Conservation (phyloP, 345 rosid species). For the Citrus unshiu region DNA sequence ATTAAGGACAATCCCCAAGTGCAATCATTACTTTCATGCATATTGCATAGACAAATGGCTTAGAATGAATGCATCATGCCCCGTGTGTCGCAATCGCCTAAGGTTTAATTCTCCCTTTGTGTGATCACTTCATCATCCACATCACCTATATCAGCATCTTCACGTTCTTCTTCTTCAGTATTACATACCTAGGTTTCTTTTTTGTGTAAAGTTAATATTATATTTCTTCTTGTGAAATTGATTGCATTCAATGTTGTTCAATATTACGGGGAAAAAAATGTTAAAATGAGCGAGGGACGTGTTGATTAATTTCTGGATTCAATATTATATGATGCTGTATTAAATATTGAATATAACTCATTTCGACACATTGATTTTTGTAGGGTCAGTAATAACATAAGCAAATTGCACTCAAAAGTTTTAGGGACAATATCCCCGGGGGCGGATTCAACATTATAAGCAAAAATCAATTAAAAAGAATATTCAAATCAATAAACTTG, state of each 20-base stretch:
- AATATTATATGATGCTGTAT: not conserved
- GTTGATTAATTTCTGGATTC: not conserved
- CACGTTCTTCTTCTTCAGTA: not conserved
- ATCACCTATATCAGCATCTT: not conserved
- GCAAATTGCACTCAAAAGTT: not conserved
- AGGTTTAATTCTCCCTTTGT: not conserved
- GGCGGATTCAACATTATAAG: too few species aligned
- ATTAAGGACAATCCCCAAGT: slow-evolving; percentile 46
- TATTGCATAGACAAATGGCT: slow-evolving; percentile 65
- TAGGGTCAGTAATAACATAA: too few species aligned
- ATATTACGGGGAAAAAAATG: not conserved
- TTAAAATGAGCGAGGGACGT: not conserved
- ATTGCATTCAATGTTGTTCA: not conserved
- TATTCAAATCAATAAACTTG: too few species aligned
- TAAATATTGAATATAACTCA: not conserved
- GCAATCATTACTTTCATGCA: slow-evolving; percentile 63
- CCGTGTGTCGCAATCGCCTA: slow-evolving; percentile 53
- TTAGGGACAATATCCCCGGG: too few species aligned
- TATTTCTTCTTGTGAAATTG: not conserved
- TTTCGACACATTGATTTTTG: not conserved
- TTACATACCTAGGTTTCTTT: not conserved
- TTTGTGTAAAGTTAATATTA: not conserved
- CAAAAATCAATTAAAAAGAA: too few species aligned
- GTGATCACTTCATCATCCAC: slow-evolving; percentile 5
- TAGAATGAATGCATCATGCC: slow-evolving; percentile 46